Percentiles rank a stretch among this genome's conserved stretches.
phyloP scores from a whole-genome alignment of 345 rosid species.

The Eucalyptus decipiens region DNA sequence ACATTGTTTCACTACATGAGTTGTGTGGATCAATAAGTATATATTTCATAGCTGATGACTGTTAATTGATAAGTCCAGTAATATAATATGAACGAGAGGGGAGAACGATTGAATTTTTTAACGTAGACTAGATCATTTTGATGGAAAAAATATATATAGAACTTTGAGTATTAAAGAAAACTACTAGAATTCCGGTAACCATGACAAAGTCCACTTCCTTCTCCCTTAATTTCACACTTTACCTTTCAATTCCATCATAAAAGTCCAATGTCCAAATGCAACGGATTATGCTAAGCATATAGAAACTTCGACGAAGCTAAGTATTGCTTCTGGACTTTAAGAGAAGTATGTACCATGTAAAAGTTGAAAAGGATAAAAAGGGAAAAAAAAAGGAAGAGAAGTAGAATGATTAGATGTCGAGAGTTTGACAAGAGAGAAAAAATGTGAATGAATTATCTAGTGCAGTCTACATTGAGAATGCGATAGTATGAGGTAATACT shows the following conservation, averaged over 20 bases:
- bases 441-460: not conserved
- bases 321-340: not conserved
- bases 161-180: not conserved
- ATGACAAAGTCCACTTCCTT: not conserved
- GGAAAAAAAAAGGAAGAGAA: not conserved
- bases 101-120: not conserved
- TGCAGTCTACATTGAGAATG: not conserved
- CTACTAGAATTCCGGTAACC: not conserved
- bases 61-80: not conserved
- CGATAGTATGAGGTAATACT: not conserved
- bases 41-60: rapidly evolving
- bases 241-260: not conserved
- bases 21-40: not conserved
- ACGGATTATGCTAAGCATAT: rapidly evolving
- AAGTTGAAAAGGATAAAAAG: not conserved
- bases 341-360: not conserved
- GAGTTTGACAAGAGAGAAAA: not conserved
- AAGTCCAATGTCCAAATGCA: not conserved
- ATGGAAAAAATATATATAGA: not conserved
- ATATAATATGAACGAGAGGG: not conserved
- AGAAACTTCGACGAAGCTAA: not conserved
- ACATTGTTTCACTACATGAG: not conserved
- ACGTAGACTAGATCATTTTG: not conserved
- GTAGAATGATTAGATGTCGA: not conserved
- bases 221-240: not conserved